Percentiles rank a stretch among this genome's conserved stretches.
These are phyloP conservation scores for Ormosia emarginata DNA, from an alignment of 306 rosid genomes.

Conservation along the genomic window DNA sequence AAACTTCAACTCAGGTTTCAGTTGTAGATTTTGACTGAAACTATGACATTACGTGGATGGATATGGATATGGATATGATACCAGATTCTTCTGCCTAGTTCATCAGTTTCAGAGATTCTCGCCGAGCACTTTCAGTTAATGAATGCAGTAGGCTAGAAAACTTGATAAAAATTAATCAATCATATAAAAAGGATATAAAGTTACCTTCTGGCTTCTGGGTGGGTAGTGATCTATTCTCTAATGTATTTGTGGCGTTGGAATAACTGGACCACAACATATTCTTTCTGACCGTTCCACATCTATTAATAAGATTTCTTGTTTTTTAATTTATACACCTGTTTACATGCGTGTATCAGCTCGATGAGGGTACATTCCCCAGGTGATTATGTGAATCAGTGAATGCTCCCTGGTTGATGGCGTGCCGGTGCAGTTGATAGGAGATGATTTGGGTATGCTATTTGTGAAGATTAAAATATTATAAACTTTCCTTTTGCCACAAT, in stretches of 20 bases:
- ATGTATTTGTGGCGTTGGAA: slow-evolving; percentile 5
- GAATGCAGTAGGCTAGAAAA: background rate
- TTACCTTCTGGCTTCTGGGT: background rate
- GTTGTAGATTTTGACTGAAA: background rate
- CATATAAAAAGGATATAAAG: background rate
- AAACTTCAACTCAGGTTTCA: slow-evolving; percentile 20
- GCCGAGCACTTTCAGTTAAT: background rate
- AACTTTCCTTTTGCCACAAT: too few species aligned
- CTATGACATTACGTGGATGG: background rate
- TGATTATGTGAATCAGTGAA: background rate
- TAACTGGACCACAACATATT: slow-evolving; percentile 19
- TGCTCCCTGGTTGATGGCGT: too few species aligned
- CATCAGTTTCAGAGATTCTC: background rate
- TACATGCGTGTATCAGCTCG: background rate
- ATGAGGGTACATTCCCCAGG: background rate
- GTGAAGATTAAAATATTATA: too few species aligned
- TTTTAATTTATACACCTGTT: background rate
- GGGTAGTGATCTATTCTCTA: background rate
- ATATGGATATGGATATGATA: slow-evolving; percentile 12
- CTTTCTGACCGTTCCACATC: background rate
- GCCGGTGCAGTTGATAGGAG: too few species aligned
- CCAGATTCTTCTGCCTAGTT: background rate
- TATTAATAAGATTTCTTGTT: background rate
- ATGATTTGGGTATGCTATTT: too few species aligned
- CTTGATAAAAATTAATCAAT: background rate